These are phyloP conservation scores for Yamadazyma aaseri DNA, from an alignment of 1,139 yeast species.

Conservation along the genomic window DNA sequence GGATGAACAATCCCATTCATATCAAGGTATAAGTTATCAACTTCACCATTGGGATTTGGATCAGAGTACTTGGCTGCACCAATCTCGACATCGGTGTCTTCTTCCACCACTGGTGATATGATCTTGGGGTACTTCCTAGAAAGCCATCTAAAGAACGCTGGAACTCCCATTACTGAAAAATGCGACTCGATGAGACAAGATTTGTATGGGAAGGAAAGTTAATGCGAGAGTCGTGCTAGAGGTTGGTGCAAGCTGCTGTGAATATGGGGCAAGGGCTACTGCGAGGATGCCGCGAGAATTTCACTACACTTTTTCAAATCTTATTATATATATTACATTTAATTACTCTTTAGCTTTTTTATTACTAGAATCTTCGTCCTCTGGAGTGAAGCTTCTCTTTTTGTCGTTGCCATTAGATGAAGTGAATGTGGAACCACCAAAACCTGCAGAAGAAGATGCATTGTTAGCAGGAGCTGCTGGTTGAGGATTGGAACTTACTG, in stretches of 20 bases:
- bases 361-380: slow-evolving; percentile 9
- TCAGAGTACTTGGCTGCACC: slow-evolving; percentile 66
- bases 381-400: slow-evolving; percentile 16
- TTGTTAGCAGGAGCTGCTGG: background rate
- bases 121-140: slow-evolving; percentile 92
- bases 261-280: no score
- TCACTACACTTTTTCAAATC: no score
- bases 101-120: slow-evolving; percentile 86
- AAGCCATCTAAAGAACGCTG: slow-evolving; percentile 96
- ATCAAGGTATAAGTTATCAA: slow-evolving; percentile 86
- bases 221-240: background rate
- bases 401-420: slow-evolving; percentile 10
- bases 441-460: background rate
- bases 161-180: slow-evolving; percentile 63
- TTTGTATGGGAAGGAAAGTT: background rate
- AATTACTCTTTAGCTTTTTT: slow-evolving; percentile 20
- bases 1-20: slow-evolving; percentile 99
- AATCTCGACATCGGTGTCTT: slow-evolving; percentile 49
- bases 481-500: background rate
- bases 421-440: background rate
- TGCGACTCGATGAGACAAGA: slow-evolving; percentile 1
- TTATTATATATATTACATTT: slow-evolving; percentile 3
- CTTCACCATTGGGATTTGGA: slow-evolving; percentile 93
- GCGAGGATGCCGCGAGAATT: background rate
- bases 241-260: no score